Percentiles rank a stretch among this genome's conserved stretches.
Conservation (phyloP, 148 eudicot genomes). For the Vaccinium corymbosum region DNA sequence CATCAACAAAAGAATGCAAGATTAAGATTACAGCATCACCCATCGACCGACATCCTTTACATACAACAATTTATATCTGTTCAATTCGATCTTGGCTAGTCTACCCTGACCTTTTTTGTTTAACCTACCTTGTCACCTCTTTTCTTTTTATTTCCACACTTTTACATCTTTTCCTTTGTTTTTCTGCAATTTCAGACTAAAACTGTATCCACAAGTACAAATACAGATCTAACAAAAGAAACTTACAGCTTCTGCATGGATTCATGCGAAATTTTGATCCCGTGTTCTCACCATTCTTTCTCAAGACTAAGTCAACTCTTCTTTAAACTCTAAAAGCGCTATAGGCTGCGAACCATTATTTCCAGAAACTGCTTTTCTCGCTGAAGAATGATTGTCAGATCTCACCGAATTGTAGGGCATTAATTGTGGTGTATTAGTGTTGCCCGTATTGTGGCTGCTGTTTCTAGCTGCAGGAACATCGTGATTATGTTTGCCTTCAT, state of each 20-base stretch:
- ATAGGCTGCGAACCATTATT: conserved; percentile 48
- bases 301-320: conserved; percentile 54
- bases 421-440: conserved; percentile 28
- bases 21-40: conserved; percentile 4
- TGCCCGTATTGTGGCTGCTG: conserved; percentile 70
- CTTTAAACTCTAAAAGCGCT: conserved; percentile 53
- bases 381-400: conserved; percentile 28
- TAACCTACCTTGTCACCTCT: conserved; percentile 4
- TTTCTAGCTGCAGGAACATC: conserved; percentile 75
- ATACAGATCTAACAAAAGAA: not conserved
- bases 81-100: conserved; percentile 1
- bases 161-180: not conserved
- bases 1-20: conserved; percentile 1
- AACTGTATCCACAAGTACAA: conserved; percentile 6
- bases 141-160: not conserved
- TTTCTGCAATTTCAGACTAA: not conserved
- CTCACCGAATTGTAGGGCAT: conserved; percentile 37
- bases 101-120: not conserved
- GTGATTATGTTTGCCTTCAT: conserved; percentile 84
- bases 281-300: not conserved
- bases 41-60: conserved; percentile 2
- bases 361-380: conserved; percentile 27
- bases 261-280: not conserved
- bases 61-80: conserved; percentile 14
- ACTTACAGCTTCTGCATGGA: conserved; percentile 7